Conservation (phyloP, 2,329 filamentous ascomycete genomes). For the Claviceps arundinis region DNA sequence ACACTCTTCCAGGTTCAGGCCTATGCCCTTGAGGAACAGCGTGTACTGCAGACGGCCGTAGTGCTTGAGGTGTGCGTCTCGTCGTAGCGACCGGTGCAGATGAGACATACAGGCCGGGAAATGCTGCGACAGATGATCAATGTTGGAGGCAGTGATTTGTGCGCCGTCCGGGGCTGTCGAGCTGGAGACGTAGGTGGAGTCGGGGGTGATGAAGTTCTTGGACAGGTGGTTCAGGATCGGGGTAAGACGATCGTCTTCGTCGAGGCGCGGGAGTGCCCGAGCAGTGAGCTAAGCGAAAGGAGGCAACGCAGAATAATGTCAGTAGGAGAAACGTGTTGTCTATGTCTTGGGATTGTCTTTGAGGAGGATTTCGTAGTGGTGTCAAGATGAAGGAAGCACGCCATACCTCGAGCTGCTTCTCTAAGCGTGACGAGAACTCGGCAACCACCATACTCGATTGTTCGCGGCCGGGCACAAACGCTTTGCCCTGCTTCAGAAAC, state of each 20-base stretch:
- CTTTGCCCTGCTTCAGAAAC: constrained; percentile 67
- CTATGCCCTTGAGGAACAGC: constrained; percentile 92
- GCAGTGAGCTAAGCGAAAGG: constrained; percentile 54
- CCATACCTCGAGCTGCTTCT: constrained; percentile 67
- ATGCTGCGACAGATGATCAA: constrained; percentile 67
- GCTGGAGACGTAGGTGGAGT: constrained; percentile 59
- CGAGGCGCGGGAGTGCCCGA: constrained; percentile 78
- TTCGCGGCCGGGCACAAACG: constrained; percentile 79
- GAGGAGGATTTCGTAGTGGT: too few relatives aligned
- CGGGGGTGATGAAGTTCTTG: constrained; percentile 88
- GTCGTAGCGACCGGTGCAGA: constrained; percentile 71
- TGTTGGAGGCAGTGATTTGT: constrained; percentile 62
- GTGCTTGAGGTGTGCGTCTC: constrained; percentile 86
- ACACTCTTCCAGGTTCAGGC: constrained; percentile 80
- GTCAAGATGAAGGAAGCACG: not conserved
- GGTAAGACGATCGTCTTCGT: constrained; percentile 84
- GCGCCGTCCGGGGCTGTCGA: constrained; percentile 53
- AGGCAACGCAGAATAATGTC: not conserved
- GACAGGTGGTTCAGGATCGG: constrained; percentile 64
- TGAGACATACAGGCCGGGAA: constrained; percentile 93
- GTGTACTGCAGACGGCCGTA: constrained; percentile 88
- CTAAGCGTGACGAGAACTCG: constrained; percentile 70
- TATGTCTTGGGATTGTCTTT: too few relatives aligned
- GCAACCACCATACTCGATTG: constrained; percentile 80
- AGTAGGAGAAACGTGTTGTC: not conserved